Evolutionary conservation across 2,329 filamentous ascomycete species (phyloP).

Genomic region (Trichoderma simmonsii): DNA sequence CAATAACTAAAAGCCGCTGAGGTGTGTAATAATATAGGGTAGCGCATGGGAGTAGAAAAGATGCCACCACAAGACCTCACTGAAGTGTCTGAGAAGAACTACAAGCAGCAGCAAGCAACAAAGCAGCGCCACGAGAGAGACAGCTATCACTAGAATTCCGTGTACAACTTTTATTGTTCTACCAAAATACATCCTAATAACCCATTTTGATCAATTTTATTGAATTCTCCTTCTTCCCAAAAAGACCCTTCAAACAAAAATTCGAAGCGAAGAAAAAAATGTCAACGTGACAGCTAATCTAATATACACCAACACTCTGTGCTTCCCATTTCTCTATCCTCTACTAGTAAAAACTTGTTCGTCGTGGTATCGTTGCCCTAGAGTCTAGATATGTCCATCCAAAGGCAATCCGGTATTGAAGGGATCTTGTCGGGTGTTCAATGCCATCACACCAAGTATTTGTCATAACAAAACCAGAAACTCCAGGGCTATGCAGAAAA

Average conservation of each 20-base stretch:
- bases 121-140: neutral
- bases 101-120: neutral
- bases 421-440: neutral
- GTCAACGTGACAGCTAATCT: conserved; percentile 1
- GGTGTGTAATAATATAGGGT: neutral
- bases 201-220: neutral
- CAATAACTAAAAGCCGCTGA: neutral
- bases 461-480: conserved; percentile 16
- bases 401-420: conserved; percentile 11
- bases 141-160: neutral
- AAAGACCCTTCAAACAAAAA: neutral
- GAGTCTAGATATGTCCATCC: conserved; percentile 1
- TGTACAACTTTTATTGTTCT: neutral
- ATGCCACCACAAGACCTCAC: neutral
- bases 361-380: conserved; percentile 16
- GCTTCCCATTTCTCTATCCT: conserved; percentile 15
- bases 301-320: conserved; percentile 13
- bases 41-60: neutral
- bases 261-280: neutral
- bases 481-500: conserved; percentile 26
- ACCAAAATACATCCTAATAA: neutral
- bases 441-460: conserved; percentile 7
- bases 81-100: neutral
- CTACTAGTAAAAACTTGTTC: conserved; percentile 5
- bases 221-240: neutral